These are phyloP conservation scores for Psilocybe tampanensis DNA, from an alignment of 768 basidiomycete species.

Conservation along the genomic window DNA sequence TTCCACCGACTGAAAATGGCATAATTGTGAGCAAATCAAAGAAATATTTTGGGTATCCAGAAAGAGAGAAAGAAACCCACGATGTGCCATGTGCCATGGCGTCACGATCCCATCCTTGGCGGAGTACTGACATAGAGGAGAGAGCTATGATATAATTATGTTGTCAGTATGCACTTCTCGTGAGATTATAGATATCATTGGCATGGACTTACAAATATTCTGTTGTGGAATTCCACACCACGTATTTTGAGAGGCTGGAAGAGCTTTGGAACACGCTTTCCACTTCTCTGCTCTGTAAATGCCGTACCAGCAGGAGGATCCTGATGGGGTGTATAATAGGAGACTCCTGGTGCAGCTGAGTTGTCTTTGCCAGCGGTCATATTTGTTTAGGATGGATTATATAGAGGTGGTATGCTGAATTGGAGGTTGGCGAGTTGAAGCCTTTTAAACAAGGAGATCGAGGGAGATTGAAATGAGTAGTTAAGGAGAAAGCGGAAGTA, in stretches of 20 bases:
- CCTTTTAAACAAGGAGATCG: too few species aligned
- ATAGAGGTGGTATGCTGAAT: too few species aligned
- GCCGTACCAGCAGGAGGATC: constrained; percentile 46
- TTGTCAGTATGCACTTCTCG: background rate
- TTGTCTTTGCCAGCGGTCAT: constrained; percentile 35
- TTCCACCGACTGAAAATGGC: constrained; percentile 43
- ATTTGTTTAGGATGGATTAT: background rate
- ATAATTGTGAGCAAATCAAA: background rate
- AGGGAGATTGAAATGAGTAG: too few species aligned
- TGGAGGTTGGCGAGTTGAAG: too few species aligned
- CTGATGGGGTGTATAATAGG: constrained; percentile 52
- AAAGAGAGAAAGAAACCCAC: constrained; percentile 38
- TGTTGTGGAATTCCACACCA: constrained; percentile 53
- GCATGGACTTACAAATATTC: constrained; percentile 44
- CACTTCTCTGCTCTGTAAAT: constrained; percentile 38
- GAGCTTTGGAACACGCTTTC: constrained; percentile 32
- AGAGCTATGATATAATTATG: constrained; percentile 34
- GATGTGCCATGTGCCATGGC: constrained; percentile 62
- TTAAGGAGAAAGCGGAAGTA: too few species aligned
- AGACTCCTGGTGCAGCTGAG: constrained; percentile 38
- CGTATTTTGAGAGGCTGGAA: constrained; percentile 61
- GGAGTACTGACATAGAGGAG: constrained; percentile 66
- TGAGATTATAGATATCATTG: too few species aligned
- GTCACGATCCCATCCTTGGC: constrained; percentile 52
- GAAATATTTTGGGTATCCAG: constrained; percentile 2